These are phyloP conservation scores for Leucaena leucocephala DNA, from an alignment of 306 rosid species.

Conservation along the genomic window DNA sequence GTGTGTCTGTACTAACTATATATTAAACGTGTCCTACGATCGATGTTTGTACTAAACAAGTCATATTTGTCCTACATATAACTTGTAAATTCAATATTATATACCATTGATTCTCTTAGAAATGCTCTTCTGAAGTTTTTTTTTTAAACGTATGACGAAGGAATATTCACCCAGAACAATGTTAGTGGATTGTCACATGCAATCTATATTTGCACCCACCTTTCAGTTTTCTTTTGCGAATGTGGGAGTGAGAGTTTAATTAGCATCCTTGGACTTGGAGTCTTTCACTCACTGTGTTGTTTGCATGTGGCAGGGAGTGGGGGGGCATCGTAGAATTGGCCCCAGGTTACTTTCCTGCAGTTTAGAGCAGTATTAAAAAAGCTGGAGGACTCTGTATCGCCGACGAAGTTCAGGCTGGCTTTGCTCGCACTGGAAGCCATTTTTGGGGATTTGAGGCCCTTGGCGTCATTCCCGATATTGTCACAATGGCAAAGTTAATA, in stretches of 20 bases:
- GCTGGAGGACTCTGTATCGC: slow-evolving; percentile 96
- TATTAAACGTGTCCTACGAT: no score
- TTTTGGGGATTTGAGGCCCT: slow-evolving; percentile 97
- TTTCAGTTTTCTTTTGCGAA: neutral
- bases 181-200: slow-evolving; percentile 30
- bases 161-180: neutral
- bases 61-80: no score
- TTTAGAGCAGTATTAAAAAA: slow-evolving; percentile 54
- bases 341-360: slow-evolving; percentile 87
- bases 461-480: slow-evolving; percentile 93
- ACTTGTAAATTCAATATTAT: neutral
- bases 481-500: slow-evolving; percentile 97
- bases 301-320: slow-evolving; percentile 64
- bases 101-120: neutral
- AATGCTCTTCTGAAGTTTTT: neutral
- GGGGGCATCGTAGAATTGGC: slow-evolving; percentile 92
- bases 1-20: no score
- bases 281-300: slow-evolving; percentile 13
- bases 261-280: slow-evolving; percentile 8
- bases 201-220: slow-evolving; percentile 27
- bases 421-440: slow-evolving; percentile 87
- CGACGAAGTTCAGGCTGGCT: slow-evolving; percentile 91
- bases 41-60: no score
- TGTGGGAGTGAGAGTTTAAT: slow-evolving; percentile 29
- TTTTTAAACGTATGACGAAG: neutral